Evolutionary conservation across 2,329 filamentous ascomycete species (phyloP), one percentile per base, ranked within the genome.

Genomic region (Fusarium haematococcum): DNA sequence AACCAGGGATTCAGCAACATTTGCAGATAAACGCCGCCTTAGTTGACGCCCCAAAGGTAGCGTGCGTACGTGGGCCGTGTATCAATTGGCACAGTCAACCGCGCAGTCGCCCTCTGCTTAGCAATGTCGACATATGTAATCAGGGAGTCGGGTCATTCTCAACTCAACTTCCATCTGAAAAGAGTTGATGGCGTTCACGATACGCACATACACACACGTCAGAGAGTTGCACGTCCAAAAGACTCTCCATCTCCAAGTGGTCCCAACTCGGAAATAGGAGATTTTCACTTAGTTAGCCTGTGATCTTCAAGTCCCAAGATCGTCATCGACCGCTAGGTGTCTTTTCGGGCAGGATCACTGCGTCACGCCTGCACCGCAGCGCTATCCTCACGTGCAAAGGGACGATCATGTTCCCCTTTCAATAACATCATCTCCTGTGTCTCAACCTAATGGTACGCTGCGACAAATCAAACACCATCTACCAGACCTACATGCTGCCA

Each of bases 291-390:
- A 59, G 64, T 45, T 68, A 54, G 68, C 63, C 23, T 65, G 35
- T 32, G 71, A 73, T 73, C 70, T 56, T n/a, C 58, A 41, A 61
- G 50, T 27, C 45, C 30, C 30, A 48, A 48, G 71, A 74, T 74
- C 71, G 65, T 72, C 68, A 69, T 74, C 59, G 54, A 50, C 30
- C 32, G 57, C 59, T 37, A 27, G 45, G 35, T 58, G 39, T 25
- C 66, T 25, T 33, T 63, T 62, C 57, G 41, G 59, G 54, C 45
- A 62, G 63, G 23, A 18, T 48, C 16, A 58, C 50, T 71, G 59
- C 71, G 57, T 67, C 59, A 65, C 54, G 52, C n/a, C 25, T 30
- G 10, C 33, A 41, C 43, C 16, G 14, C 7, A 60, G 37, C 37
- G 16, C 57, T 41, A 30, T 41, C 35, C 48, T 54, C 60, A 37